Evolutionary conservation across 768 basidiomycete genomes (phyloP).

Genomic region (Pleurotus sapidus): DNA sequence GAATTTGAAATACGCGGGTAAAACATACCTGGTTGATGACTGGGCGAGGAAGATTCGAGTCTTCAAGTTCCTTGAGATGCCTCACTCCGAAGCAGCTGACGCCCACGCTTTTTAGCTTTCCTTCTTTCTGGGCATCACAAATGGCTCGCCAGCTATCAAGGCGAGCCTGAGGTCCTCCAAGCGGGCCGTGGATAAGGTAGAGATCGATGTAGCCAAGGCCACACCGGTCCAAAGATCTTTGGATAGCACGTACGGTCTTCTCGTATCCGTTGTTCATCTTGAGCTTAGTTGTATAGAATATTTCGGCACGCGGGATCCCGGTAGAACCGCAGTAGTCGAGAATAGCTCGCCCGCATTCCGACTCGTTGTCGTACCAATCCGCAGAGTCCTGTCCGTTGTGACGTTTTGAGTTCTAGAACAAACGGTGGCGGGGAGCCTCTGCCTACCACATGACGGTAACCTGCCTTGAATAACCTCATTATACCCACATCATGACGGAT

Average conservation of each 20-base stretch:
- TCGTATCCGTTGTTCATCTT: constrained; percentile 54
- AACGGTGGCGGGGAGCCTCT: neutral
- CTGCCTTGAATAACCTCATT: constrained; percentile 35
- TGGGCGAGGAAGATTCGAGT: constrained; percentile 46
- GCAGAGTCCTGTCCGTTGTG: constrained; percentile 36
- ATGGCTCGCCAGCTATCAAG: constrained; percentile 66
- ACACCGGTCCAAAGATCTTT: constrained; percentile 48
- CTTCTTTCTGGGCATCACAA: constrained; percentile 59
- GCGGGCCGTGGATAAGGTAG: constrained; percentile 69
- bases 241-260: constrained; percentile 44
- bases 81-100: constrained; percentile 60
- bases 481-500: constrained; percentile 10
- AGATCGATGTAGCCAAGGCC: constrained; percentile 67
- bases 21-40: constrained; percentile 55
- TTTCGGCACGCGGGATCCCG: constrained; percentile 49
- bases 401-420: no score
- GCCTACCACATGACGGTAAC: constrained; percentile 62
- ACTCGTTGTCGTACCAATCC: constrained; percentile 65
- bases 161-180: constrained; percentile 55
- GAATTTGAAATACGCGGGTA: neutral
- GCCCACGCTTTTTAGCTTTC: constrained; percentile 58
- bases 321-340: constrained; percentile 45
- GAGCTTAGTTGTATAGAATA: constrained; percentile 74
- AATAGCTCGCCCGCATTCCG: constrained; percentile 60
- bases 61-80: constrained; percentile 54